Percentiles rank a stretch among this genome's conserved stretches.
These are phyloP conservation scores for Hortaea sp. DNA, from an alignment of 2,329 filamentous ascomycete species.

Conservation along the genomic window DNA sequence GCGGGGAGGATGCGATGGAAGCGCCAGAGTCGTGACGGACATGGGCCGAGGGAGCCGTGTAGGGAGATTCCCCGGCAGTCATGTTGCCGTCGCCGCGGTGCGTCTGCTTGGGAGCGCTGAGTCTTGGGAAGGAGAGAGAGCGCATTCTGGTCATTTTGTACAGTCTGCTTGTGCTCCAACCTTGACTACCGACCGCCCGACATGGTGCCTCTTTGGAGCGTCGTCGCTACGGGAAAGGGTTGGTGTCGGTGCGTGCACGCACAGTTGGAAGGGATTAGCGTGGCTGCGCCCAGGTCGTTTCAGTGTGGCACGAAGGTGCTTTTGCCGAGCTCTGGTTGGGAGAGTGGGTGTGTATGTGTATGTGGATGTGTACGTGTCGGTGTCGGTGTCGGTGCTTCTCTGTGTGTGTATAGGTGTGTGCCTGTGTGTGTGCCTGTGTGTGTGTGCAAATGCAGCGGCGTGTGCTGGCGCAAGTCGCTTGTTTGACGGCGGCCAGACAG, in stretches of 20 bases:
- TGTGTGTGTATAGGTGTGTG: too few species aligned
- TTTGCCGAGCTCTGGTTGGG: conserved; percentile 4
- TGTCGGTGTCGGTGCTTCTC: too few species aligned
- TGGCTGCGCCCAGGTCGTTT: conserved; percentile 11
- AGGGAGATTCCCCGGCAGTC: conserved; percentile 13
- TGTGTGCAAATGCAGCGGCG: too few species aligned
- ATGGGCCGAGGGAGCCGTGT: conserved; percentile 17
- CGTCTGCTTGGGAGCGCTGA: conserved; percentile 10
- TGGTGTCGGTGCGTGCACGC: conserved; percentile 16
- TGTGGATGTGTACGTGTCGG: too few species aligned
- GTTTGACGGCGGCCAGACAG: neutral
- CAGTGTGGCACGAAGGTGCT: conserved; percentile 14
- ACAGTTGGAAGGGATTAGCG: conserved; percentile 7
- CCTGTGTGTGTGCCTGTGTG: too few species aligned
- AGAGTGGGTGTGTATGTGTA: too few species aligned
- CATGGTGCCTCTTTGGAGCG: conserved; percentile 7
- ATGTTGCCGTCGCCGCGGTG: conserved; percentile 9
- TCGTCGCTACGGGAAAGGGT: neutral
- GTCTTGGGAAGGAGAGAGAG: conserved; percentile 17
- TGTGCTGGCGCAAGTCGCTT: conserved; percentile 16
- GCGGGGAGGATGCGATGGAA: conserved; percentile 59
- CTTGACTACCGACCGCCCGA: conserved; percentile 10
- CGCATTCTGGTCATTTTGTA: conserved; percentile 21
- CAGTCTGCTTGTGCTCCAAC: conserved; percentile 1
- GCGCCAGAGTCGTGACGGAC: conserved; percentile 26